Percentiles rank a stretch among this genome's conserved stretches.
Conservation (phyloP, 1,284 basidiomycete species). For the Microbotryum intermedium region DNA sequence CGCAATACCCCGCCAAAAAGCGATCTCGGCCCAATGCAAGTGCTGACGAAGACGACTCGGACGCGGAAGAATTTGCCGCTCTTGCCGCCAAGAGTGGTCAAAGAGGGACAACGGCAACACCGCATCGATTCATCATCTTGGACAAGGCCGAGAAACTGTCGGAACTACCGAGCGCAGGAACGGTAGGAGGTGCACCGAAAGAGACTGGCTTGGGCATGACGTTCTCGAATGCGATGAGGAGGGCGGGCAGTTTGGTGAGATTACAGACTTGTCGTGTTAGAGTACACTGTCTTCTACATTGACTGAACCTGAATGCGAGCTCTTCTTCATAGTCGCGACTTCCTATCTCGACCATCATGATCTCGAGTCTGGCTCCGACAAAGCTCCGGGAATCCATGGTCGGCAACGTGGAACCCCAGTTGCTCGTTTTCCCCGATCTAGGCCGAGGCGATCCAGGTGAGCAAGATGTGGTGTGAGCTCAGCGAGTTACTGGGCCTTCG, state of each 20-base stretch:
- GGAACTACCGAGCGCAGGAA: constrained; percentile 12
- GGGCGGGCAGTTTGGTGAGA: constrained; percentile 17
- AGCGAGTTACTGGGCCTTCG: not conserved
- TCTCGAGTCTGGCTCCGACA: constrained; percentile 14
- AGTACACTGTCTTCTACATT: not conserved
- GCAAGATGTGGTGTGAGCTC: not conserved
- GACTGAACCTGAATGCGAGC: too few species aligned
- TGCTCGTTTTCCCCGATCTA: not conserved
- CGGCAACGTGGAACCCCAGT: constrained; percentile 8
- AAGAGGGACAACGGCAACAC: not conserved
- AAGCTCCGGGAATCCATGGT: constrained; percentile 27
- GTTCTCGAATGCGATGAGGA: constrained; percentile 17
- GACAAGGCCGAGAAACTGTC: constrained; percentile 19
- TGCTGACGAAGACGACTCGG: not conserved
- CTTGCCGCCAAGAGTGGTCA: not conserved
- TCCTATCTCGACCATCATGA: constrained; percentile 12
- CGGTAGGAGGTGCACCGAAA: constrained; percentile 11
- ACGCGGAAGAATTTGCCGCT: not conserved
- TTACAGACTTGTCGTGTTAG: not conserved
- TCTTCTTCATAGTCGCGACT: constrained; percentile 3
- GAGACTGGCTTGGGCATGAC: constrained; percentile 28
- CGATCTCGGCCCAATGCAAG: not conserved
- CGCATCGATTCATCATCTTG: constrained; percentile 19
- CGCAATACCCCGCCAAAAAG: not conserved
- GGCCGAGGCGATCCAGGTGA: not conserved